Evolutionary conservation across 2,329 filamentous ascomycete genomes (phyloP), one percentile per base, ranked within the genome.

Genomic region (Cryphonectria nitschkei): DNA sequence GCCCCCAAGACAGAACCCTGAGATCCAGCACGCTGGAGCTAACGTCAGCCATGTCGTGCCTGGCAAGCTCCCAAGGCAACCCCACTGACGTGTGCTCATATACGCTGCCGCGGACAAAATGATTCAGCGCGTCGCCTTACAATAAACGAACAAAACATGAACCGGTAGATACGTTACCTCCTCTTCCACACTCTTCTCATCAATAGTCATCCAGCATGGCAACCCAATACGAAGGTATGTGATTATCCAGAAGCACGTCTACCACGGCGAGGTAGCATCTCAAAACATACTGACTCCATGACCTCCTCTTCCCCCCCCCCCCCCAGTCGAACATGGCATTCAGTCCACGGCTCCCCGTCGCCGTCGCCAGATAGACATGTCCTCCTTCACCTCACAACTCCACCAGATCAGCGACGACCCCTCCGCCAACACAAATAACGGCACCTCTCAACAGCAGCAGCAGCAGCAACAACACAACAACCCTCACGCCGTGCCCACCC

Each of bases 311-410:
- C 14, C 56, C 7, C 74, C 7, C 74, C 26, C 14, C 56, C 7
- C 74, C 7, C 74, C 91, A 91, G 89, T 91, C 78, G 89, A 91
- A 78, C 89, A 91, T 82, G 88, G 87, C 78, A 88, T 91, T 80
- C 83, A 86, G 75, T 62, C 81, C 41, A 73, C 79, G 7, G 77
- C 80, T 34, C 78, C 81, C 65, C 80, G 81, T 70, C 81, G 81
- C 65, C 83, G 83, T 13, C 88, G 89, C 56, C 86, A 87, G 76
- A 80, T 88, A 73, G 88, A 90, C 81, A 91, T 91, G 89, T 85
- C 88, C 67, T 87, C 85, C 73, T 91, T 90, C 81, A 85, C 81
- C 75, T 84, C 86, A 69, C 85, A 88, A 77, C 86, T 90, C 72
- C 81, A 85, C 78, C 84, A 86, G 73, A 82, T 90, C 76, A 71